Evolutionary conservation across 257 asterid species (phyloP), one percentile per base, ranked within the genome.

Genomic region (Nicotiana sylvestris): DNA sequence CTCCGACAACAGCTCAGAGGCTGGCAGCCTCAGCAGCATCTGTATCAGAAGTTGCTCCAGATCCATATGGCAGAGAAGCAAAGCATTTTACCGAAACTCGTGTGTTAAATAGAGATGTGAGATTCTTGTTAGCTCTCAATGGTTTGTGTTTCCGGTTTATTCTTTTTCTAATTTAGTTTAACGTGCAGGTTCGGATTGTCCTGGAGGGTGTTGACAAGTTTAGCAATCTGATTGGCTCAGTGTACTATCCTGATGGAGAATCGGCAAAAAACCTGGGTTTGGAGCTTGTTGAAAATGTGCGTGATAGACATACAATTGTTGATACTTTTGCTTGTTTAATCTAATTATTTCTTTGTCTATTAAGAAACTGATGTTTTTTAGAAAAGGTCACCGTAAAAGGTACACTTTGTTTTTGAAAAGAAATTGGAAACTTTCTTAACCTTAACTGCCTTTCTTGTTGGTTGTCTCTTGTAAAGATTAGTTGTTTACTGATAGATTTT

Each of bases 171-270:
- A 81, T 56, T 78, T 74, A 77, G 81, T 78, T 27, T 79, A 67
- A 57, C 80, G 84, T 86, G 30, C 97, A 96, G 98, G 97, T 96
- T 76, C 88, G 98, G 85, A 89, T 96, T 85, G 98, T 94, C 25
- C 87, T 96, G 87, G 99, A 96, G 89, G 97, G 99, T 62, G 98
- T 90, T 84, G 99, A 96, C 91, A 92, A 96, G 83, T 93, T 90
- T 84, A 94, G 92, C 92, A 96, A 92, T 86, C 88, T 96, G 83
- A 96, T 90, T 43, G 98, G 98, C 81, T 91, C 99, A 4, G 95
- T 96, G 32, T 90, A 92, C 86, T 96, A 96, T 87, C 92, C 92
- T 72, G 98, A 94, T 69, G 99, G 97, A 62, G 98, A 95, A 85
- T 86, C 93, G 2, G 97, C 97, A 27, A 93, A 94, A 87, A 97